phyloP scores from a whole-genome alignment of 2,329 filamentous ascomycete genomes.

The Aspergillus sergii region DNA sequence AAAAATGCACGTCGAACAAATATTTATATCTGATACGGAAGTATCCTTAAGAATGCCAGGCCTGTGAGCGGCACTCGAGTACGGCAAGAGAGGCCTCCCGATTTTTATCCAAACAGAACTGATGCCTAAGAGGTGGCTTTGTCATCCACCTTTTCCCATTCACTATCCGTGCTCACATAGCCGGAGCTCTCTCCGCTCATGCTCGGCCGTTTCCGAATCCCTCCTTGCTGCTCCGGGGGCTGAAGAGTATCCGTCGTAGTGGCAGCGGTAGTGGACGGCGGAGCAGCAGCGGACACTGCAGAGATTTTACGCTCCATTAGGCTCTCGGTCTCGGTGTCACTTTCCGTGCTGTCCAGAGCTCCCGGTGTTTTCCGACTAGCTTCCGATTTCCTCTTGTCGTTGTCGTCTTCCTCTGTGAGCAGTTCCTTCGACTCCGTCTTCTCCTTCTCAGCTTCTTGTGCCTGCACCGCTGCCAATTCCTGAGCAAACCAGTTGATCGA shows the following conservation, averaged over 20 bases:
- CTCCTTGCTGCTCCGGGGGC: slow-evolving; percentile 44
- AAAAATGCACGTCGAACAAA: background rate
- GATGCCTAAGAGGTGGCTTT: slow-evolving; percentile 13
- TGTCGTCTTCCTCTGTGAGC: slow-evolving; percentile 22
- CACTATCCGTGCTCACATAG: slow-evolving; percentile 81
- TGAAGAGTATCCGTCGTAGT: slow-evolving; percentile 47
- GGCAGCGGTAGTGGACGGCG: slow-evolving; percentile 20
- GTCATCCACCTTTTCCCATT: slow-evolving; percentile 90
- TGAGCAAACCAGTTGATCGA: slow-evolving; percentile 95
- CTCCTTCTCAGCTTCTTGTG: slow-evolving; percentile 46
- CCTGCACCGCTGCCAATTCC: slow-evolving; percentile 60
- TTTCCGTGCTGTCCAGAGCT: slow-evolving; percentile 43
- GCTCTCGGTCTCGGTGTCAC: slow-evolving; percentile 48
- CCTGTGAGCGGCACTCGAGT: background rate
- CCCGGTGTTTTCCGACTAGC: slow-evolving; percentile 30
- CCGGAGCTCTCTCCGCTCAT: slow-evolving; percentile 54
- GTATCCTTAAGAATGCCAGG: background rate
- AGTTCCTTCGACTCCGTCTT: slow-evolving; percentile 45
- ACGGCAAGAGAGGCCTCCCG: background rate
- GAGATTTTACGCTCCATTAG: slow-evolving; percentile 24
- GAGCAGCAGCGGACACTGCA: slow-evolving; percentile 14
- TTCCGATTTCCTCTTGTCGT: slow-evolving; percentile 8
- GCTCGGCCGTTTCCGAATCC: slow-evolving; percentile 49
- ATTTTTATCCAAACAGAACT: background rate
- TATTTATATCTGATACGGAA: background rate